Evolutionary conservation across 192 early-diverging fungal species (phyloP), one percentile per base, ranked within the genome.

Genomic region (Allomyces javanicus): DNA sequence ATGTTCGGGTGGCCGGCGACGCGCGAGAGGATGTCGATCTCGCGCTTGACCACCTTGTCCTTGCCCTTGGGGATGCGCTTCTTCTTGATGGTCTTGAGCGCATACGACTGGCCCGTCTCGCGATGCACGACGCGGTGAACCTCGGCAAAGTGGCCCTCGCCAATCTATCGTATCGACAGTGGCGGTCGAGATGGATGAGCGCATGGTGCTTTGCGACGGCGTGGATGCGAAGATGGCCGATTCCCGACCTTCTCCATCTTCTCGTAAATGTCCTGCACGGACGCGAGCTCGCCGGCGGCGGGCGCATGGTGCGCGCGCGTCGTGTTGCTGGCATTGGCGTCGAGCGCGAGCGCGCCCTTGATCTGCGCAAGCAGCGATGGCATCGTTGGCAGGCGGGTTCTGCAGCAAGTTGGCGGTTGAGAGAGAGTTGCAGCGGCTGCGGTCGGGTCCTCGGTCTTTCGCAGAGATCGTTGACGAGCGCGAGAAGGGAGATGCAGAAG

Each of bases 31-130:
- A 58, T 58, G 50, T 58, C 50, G 21, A 58, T 58, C 17, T 58
- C 50, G 50, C 50, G 50, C 50, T 58, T 58, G 50, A 58, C 50
- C 9, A 58, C 50, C 50, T 58, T 58, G 3, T 58, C 50, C 50
- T 58, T 58, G 50, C 50, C 50, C 50, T 58, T 58, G 50, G 50
- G 50, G 5, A 72, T 72, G 58, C 78, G 74, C 68, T 75, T 72
- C 65, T 81, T 81, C 69, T 82, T 82, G 73, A 80, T 79, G 40
- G 80, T 65, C 63, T 82, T 81, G 62, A 82, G 67, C 65, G 80
- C 82, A 64, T 79, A 75, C 69, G 70, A 65, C 67, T 79, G 78
- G 66, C 50, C 50, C 17, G 50, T 58, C 50, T 58, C 50, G 17
- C 21, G 12, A 12, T 58, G 50, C 50, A 58, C 50, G 50, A 58